Evolutionary conservation across 805 yeast genomes (phyloP).

Genomic region (Candida broadrunensis): DNA sequence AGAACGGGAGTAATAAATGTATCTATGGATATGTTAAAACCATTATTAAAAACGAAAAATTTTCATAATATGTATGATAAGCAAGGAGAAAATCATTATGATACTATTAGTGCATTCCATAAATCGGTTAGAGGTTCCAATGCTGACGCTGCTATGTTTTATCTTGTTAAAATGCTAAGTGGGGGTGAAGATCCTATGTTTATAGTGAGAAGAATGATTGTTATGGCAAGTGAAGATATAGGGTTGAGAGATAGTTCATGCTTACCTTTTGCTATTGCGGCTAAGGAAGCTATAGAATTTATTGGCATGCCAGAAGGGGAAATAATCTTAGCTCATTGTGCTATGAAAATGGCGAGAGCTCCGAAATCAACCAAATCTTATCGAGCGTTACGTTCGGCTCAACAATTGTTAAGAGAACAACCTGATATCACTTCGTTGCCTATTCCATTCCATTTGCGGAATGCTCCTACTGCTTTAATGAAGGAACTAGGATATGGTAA

Average conservation of each 20-base stretch:
- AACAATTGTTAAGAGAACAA: conserved; percentile 51
- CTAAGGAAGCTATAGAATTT: conserved; percentile 83
- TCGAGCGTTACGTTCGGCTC: conserved; percentile 72
- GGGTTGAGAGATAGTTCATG: conserved; percentile 83
- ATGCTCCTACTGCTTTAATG: conserved; percentile 94
- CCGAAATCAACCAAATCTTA: conserved; percentile 85
- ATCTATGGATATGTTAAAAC: conserved; percentile 36
- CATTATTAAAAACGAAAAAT: conserved; percentile 40
- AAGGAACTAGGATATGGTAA: conserved; percentile 80
- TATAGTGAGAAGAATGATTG: conserved; percentile 84
- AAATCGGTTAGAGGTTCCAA: conserved; percentile 88
- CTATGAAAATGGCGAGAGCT: conserved; percentile 83
- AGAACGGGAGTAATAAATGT: conserved; percentile 37
- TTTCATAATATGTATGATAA: conserved; percentile 68
- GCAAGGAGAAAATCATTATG: conserved; percentile 91
- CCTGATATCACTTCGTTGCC: conserved; percentile 60
- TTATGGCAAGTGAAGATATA: conserved; percentile 93
- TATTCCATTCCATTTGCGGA: conserved; percentile 80
- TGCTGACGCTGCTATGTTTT: conserved; percentile 86
- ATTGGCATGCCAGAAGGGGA: conserved; percentile 96
- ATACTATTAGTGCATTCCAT: conserved; percentile 93
- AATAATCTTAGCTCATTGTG: conserved; percentile 84
- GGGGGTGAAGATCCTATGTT: conserved; percentile 95
- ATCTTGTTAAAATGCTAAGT: conserved; percentile 80
- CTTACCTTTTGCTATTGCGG: conserved; percentile 81